These are phyloP conservation scores for Colletotrichum aenigma DNA, from an alignment of 2,329 filamentous ascomycete genomes.

Conservation along the genomic window DNA sequence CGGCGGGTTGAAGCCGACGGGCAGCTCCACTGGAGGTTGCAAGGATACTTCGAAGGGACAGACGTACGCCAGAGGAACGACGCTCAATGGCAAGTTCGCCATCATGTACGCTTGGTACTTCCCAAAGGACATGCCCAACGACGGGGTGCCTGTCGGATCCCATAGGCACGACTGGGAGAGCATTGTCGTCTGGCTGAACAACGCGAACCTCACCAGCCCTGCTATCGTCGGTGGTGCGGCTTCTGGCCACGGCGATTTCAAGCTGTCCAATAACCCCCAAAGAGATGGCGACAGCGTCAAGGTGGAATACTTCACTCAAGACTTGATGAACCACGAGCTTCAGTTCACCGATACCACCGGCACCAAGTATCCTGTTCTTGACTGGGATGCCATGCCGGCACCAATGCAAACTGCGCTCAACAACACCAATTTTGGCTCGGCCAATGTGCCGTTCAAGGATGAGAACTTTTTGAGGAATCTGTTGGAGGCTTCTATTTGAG, in stretches of 20 bases:
- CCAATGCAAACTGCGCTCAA: constrained; percentile 37
- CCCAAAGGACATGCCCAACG: constrained; percentile 46
- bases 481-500: neutral
- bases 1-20: constrained; percentile 37
- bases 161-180: constrained; percentile 48
- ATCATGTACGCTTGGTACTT: constrained; percentile 51
- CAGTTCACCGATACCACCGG: constrained; percentile 38
- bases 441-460: constrained; percentile 45
- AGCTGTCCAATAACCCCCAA: neutral
- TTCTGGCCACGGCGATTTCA: constrained; percentile 40
- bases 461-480: constrained; percentile 24
- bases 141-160: constrained; percentile 29
- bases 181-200: constrained; percentile 35
- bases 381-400: constrained; percentile 45
- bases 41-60: constrained; percentile 36
- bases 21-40: constrained; percentile 34
- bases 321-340: constrained; percentile 38
- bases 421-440: constrained; percentile 42
- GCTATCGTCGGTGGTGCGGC: constrained; percentile 39
- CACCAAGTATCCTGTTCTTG: constrained; percentile 41
- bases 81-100: constrained; percentile 30
- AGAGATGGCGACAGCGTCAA: constrained; percentile 26
- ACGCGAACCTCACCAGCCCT: constrained; percentile 25
- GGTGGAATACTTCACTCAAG: constrained; percentile 36
- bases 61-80: constrained; percentile 38